phyloP scores from a whole-genome alignment of 331 rosid genomes.

The Telfairia occidentalis region DNA sequence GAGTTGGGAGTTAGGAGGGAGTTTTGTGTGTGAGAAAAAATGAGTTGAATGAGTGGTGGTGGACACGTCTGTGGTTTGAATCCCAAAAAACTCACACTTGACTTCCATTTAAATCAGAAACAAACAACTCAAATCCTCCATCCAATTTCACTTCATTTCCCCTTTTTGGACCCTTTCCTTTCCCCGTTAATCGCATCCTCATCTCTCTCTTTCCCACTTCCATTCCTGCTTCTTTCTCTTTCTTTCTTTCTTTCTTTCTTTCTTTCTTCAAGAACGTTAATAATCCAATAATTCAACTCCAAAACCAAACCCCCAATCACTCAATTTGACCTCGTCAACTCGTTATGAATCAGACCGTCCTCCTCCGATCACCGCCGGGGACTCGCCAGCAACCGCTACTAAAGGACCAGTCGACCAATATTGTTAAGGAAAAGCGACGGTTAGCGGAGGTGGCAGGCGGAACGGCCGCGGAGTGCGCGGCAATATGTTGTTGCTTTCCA shows the following conservation, averaged over 20 bases:
- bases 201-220: not conserved
- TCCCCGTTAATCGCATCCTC: constrained; percentile 3
- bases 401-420: not conserved
- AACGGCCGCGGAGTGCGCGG: constrained; percentile 65
- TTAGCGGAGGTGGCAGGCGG: constrained; percentile 52
- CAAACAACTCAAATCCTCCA: not conserved
- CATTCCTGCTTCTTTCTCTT: not conserved
- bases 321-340: not conserved
- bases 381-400: not conserved
- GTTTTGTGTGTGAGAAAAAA: not conserved
- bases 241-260: too few species aligned
- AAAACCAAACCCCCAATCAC: too few species aligned
- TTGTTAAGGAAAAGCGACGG: constrained; percentile 8
- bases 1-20: too few species aligned
- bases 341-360: constrained; percentile 20
- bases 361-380: constrained; percentile 9
- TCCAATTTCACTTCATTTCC: not conserved
- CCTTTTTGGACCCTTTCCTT: not conserved
- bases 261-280: too few species aligned
- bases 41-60: not conserved
- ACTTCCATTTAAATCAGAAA: not conserved
- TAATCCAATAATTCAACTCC: not conserved
- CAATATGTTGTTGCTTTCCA: constrained; percentile 63
- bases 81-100: not conserved
- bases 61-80: not conserved